Evolutionary conservation across 164 flowering plant genomes (phyloP).

Genomic region (Kingdonia uniflora): DNA sequence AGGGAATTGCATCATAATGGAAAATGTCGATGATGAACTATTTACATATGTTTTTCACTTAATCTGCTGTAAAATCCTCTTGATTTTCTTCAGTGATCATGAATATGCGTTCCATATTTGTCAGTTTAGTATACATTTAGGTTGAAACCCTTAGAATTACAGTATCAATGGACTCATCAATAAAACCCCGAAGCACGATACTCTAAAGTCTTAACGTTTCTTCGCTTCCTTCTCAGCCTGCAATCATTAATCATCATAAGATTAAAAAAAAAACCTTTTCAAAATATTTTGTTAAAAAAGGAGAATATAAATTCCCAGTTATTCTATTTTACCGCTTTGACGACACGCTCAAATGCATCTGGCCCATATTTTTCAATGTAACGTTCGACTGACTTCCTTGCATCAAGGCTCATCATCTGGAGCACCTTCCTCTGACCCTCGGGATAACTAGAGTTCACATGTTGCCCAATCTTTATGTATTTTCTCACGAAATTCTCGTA

Average conservation of each 20-base stretch:
- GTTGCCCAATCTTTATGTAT: slow-evolving; percentile 44
- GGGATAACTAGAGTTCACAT: slow-evolving; percentile 28
- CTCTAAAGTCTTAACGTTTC: slow-evolving; percentile 32
- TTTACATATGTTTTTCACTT: no score
- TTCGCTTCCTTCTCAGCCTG: slow-evolving; percentile 68
- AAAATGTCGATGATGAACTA: no score
- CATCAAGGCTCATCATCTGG: slow-evolving; percentile 81
- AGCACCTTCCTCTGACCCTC: slow-evolving; percentile 47
- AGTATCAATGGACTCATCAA: no score
- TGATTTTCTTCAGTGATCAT: no score
- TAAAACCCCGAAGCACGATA: no score
- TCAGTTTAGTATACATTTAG: no score
- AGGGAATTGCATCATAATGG: no score
- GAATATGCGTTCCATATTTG: no score
- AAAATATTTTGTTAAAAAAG: no score
- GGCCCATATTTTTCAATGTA: slow-evolving; percentile 65
- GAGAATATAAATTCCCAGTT: background rate
- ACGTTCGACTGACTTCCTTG: slow-evolving; percentile 60
- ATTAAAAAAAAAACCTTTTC: background rate
- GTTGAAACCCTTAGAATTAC: no score
- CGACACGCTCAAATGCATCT: slow-evolving; percentile 66
- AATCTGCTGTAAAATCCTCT: no score
- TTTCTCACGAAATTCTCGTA: slow-evolving; percentile 55
- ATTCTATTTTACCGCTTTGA: slow-evolving; percentile 57
- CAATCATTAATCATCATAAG: background rate